Conservation (phyloP, 148 eudicot species). For the Chenopodium album region DNA sequence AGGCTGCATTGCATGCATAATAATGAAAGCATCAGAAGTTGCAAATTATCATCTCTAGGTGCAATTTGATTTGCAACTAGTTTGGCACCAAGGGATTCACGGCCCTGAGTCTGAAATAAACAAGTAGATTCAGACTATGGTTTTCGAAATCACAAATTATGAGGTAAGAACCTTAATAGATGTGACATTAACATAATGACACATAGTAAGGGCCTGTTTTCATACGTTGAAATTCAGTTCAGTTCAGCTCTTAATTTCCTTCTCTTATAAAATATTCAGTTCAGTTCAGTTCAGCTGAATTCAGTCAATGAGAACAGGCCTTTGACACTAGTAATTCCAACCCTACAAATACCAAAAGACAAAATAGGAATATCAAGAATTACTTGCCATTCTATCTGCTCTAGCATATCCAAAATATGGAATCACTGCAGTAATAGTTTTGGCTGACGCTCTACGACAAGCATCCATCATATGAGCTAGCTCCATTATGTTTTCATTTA, state of each 20-base stretch:
- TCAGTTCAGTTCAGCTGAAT: too few species aligned
- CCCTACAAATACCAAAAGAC: neutral
- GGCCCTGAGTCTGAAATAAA: conserved; percentile 78
- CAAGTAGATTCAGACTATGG: conserved; percentile 6
- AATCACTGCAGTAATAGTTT: conserved; percentile 88
- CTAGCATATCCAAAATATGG: conserved; percentile 98
- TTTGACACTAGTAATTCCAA: neutral
- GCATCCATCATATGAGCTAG: conserved; percentile 90
- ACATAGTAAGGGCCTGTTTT: neutral
- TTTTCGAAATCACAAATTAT: neutral
- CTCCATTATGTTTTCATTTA: conserved; percentile 96
- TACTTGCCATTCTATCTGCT: conserved; percentile 86
- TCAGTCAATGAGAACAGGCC: too few species aligned
- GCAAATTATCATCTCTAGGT: neutral
- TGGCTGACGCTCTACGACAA: conserved; percentile 97
- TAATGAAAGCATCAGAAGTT: conserved; percentile 1
- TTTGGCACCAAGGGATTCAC: conserved; percentile 92
- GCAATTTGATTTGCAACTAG: conserved; percentile 82
- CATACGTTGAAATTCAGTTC: too few species aligned
- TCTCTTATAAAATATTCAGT: too few species aligned
- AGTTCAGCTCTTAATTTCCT: too few species aligned
- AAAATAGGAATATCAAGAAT: neutral
- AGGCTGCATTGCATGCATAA: conserved; percentile 47
- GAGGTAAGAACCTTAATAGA: neutral
- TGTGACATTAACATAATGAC: neutral